phyloP scores from a whole-genome alignment of 306 rosid species.

The Casuarina glauca region DNA sequence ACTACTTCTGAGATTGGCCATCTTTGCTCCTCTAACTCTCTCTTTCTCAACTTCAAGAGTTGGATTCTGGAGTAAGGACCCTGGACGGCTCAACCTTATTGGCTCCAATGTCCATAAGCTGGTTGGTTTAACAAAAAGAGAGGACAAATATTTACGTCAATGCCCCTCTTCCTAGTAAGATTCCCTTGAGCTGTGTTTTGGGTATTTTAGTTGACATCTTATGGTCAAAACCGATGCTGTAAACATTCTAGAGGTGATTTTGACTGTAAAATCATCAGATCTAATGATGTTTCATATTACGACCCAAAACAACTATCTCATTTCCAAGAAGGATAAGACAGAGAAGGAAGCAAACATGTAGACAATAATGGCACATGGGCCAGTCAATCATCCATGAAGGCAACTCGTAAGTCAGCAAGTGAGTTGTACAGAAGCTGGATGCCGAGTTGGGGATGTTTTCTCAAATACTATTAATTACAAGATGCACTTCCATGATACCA shows the following conservation, averaged over 20 bases:
- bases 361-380: slow-evolving; percentile 53
- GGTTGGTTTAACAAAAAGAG: neutral
- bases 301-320: too few species aligned
- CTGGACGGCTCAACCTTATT: slow-evolving; percentile 8
- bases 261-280: too few species aligned
- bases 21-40: slow-evolving; percentile 11
- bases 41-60: slow-evolving; percentile 24
- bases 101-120: slow-evolving; percentile 7
- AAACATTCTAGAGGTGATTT: too few species aligned
- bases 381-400: slow-evolving; percentile 11
- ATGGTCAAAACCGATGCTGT: neutral
- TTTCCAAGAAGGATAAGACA: slow-evolving; percentile 9
- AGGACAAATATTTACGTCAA: slow-evolving; percentile 25
- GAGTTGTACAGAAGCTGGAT: neutral
- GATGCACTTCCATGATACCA: slow-evolving; percentile 8
- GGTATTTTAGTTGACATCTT: neutral
- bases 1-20: slow-evolving; percentile 37
- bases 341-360: slow-evolving; percentile 8
- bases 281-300: too few species aligned
- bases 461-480: neutral
- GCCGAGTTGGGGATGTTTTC: slow-evolving; percentile 1
- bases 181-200: neutral
- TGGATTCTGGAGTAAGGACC: neutral
- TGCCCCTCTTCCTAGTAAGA: slow-evolving; percentile 26
- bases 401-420: neutral